Base-by-base conservation (phyloP, 768 basidiomycete species). In the Suillus subalutaceus region DNA sequence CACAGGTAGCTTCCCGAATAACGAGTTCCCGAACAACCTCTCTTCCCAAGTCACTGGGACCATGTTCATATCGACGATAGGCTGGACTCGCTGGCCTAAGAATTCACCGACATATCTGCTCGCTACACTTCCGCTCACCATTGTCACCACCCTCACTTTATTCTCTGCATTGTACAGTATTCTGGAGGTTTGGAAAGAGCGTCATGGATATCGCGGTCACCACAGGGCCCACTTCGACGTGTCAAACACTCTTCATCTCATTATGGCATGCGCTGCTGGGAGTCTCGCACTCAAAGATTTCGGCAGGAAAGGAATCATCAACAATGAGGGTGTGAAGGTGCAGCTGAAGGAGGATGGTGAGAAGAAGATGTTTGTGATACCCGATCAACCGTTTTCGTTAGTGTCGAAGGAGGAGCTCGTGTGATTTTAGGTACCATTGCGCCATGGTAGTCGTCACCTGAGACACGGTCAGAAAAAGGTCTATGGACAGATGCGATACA, bases 11-110 rank as follows among this genome's bases (percentile, higher is more conserved):
- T 65, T 65, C 30, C 58, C 23, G 2, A 12, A 48, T 26, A 35
- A 57, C 3, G 18, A 20, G 16, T 61, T 65, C 26, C 64, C 64
- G 16, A 41, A 38, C n/a, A 65, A 65, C 13, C 20, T 65, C 20
- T 60, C 64, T 20, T 35, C 59, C 18, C 37, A 26, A 37, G 32
- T 65, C 35, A 65, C 41, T 6, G 64, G 64, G 8, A 65, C 41
- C 12, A 65, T 65, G 64, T 58, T n/a, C 57, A 38, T 65, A 48
- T 46, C 55, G 56, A 65, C 64, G 6, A 46, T 65, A 20, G 64
- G 64, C 8, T 65, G 64, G 64, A 55, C 58, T 48, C 56, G 64
- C 15, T 65, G 64, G 64, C 35, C 64, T 16, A 41, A 48, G 12
- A 13, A 55, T 3, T 57, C 32, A 3, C 46, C 63, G 12, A 50